These are phyloP conservation scores for Micractinium conductrix DNA, from an alignment of 139 green algal species.

Conservation along the genomic window DNA sequence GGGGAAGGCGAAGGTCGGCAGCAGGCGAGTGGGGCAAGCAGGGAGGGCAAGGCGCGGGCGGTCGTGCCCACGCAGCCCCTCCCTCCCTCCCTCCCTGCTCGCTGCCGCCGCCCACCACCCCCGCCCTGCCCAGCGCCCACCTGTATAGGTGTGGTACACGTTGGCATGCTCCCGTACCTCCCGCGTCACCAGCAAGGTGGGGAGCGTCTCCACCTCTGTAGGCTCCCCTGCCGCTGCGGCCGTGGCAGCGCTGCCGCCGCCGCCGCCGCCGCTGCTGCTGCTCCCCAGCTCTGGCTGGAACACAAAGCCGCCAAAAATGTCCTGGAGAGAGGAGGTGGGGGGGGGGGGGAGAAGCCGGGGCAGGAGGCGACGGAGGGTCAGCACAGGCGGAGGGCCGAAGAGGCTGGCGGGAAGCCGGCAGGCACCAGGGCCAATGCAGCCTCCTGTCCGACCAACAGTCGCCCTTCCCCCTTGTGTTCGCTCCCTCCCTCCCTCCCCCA, in stretches of 20 bases:
- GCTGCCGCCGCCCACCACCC: too few relatives aligned
- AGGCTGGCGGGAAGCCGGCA: background rate
- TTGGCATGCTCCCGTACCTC: constrained; percentile 52
- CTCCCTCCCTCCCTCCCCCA: background rate
- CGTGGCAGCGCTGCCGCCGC: background rate
- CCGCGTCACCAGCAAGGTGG: constrained; percentile 45
- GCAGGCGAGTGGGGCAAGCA: background rate
- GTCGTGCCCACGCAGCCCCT: too few relatives aligned
- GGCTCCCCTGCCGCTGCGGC: background rate
- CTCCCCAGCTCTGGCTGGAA: background rate
- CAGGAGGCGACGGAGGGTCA: background rate
- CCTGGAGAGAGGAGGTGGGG: background rate
- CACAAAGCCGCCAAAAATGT: constrained; percentile 46
- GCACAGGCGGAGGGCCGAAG: background rate
- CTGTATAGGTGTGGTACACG: constrained; percentile 46
- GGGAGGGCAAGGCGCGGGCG: too few relatives aligned
- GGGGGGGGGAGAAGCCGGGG: background rate
- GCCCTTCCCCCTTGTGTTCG: too few relatives aligned
- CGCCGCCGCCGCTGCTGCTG: background rate
- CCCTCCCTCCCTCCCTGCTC: too few relatives aligned
- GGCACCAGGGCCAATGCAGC: too few relatives aligned
- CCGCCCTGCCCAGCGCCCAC: background rate
- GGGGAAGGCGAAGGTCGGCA: background rate
- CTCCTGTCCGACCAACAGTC: too few relatives aligned
- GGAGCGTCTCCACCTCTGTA: constrained; percentile 8